These are phyloP conservation scores for Leptographium radiaticola DNA, from an alignment of 2,329 filamentous ascomycete species.

Conservation along the genomic window DNA sequence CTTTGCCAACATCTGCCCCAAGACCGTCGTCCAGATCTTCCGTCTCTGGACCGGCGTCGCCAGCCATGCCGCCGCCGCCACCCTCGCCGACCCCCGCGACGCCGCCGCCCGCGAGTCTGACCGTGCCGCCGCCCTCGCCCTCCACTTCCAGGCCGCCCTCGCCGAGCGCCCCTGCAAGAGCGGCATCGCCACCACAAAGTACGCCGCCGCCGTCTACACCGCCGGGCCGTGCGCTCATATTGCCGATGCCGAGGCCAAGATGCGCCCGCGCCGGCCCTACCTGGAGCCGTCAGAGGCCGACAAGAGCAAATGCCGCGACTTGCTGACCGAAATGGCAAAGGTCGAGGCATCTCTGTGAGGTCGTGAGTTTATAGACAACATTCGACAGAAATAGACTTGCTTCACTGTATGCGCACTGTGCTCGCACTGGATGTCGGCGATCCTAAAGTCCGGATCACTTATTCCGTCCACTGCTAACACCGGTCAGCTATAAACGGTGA, in stretches of 20 bases:
- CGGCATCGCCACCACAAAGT: constrained; percentile 57
- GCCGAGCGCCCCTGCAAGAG: constrained; percentile 54
- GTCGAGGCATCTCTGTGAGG: constrained; percentile 14
- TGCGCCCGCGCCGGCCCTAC: constrained; percentile 51
- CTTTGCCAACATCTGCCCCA: constrained; percentile 49
- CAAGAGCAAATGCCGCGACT: constrained; percentile 26
- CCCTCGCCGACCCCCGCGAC: constrained; percentile 3
- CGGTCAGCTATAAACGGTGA: background rate
- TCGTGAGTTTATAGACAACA: background rate
- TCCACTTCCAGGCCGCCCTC: constrained; percentile 50
- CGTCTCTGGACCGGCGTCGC: constrained; percentile 32
- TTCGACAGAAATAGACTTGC: background rate
- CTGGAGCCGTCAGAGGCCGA: constrained; percentile 29
- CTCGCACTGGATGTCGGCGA: background rate
- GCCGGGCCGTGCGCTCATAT: constrained; percentile 42
- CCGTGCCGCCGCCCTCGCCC: constrained; percentile 40
- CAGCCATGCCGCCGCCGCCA: background rate
- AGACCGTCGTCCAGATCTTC: constrained; percentile 44
- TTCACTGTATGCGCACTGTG: no score
- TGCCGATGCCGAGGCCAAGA: constrained; percentile 40
- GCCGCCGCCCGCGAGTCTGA: constrained; percentile 30
- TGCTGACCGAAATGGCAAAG: constrained; percentile 29
- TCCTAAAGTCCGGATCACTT: background rate
- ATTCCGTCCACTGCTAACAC: background rate
- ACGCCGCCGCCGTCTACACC: constrained; percentile 47